Percentiles rank a stretch among this genome's conserved stretches.
phyloP scores from a whole-genome alignment of 257 asterid genomes.

The Ajuga chamaepitys region DNA sequence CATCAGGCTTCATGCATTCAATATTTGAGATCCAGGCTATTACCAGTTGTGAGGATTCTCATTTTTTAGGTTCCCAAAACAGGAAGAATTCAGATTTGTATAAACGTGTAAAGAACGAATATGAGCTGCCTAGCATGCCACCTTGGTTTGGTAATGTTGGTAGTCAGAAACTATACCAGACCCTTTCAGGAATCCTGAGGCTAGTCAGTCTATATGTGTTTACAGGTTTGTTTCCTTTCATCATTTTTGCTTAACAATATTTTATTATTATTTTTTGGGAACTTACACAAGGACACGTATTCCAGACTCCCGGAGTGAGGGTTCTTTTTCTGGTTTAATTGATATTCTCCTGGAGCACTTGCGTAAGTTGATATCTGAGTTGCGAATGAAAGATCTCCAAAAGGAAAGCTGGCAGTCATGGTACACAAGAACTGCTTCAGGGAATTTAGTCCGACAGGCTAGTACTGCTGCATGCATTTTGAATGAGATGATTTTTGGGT shows the following conservation, averaged over 20 bases:
- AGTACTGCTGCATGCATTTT: slow-evolving; percentile 77
- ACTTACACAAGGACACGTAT: slow-evolving; percentile 21
- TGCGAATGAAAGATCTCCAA: slow-evolving; percentile 55
- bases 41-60: slow-evolving; percentile 24
- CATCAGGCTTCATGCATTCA: slow-evolving; percentile 76
- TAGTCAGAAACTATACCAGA: slow-evolving; percentile 66
- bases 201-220: slow-evolving; percentile 63
- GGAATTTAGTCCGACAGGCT: slow-evolving; percentile 84
- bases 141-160: slow-evolving; percentile 82
- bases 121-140: slow-evolving; percentile 81
- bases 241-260: slow-evolving; percentile 11
- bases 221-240: slow-evolving; percentile 48
- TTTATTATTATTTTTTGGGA: neutral
- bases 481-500: slow-evolving; percentile 84
- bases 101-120: slow-evolving; percentile 35
- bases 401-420: slow-evolving; percentile 85
- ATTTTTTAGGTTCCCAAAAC: slow-evolving; percentile 28
- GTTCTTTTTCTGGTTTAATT: slow-evolving; percentile 53
- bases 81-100: slow-evolving; percentile 20
- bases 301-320: slow-evolving; percentile 57
- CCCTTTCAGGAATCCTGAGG: slow-evolving; percentile 77
- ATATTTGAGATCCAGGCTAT: slow-evolving; percentile 72
- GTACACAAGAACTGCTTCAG: slow-evolving; percentile 69
- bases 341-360: slow-evolving; percentile 79
- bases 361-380: slow-evolving; percentile 58